phyloP scores from a whole-genome alignment of 2,329 filamentous ascomycete genomes.

The Cylindrodendrum hubeiense region DNA sequence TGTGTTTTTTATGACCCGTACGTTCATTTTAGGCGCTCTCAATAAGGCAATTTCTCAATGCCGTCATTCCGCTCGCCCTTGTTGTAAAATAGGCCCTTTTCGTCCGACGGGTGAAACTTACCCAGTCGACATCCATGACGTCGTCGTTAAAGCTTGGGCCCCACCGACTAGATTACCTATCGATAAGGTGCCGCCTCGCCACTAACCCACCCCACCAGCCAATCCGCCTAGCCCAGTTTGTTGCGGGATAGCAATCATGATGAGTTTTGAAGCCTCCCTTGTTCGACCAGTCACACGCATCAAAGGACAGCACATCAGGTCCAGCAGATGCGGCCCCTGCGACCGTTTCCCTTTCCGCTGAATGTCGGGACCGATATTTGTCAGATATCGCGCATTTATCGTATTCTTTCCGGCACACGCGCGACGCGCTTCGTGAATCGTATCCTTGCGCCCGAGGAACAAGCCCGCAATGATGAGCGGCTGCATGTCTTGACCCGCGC shows the following conservation, averaged over 20 bases:
- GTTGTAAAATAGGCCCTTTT: not conserved
- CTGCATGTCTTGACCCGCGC: slow-evolving; percentile 27
- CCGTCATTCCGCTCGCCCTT: not conserved
- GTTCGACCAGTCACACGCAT: not conserved
- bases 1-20: not conserved
- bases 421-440: slow-evolving; percentile 61
- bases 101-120: not conserved
- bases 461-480: slow-evolving; percentile 38
- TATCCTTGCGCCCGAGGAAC: slow-evolving; percentile 57
- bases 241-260: not conserved
- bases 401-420: slow-evolving; percentile 62
- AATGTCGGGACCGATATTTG: slow-evolving; percentile 86
- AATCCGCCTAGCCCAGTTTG: not conserved
- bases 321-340: slow-evolving; percentile 47
- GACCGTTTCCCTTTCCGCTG: slow-evolving; percentile 73
- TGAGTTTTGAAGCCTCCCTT: slow-evolving; percentile 12
- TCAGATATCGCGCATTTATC: slow-evolving; percentile 72
- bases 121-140: slow-evolving; percentile 21
- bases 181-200: slow-evolving; percentile 44
- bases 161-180: slow-evolving; percentile 33
- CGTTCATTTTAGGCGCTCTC: slow-evolving; percentile 26
- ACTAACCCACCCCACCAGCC: slow-evolving; percentile 16
- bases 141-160: not conserved
- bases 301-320: not conserved
- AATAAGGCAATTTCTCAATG: not conserved